These are phyloP conservation scores for Rhizophora mangle DNA, from an alignment of 345 rosid genomes.

Conservation along the genomic window DNA sequence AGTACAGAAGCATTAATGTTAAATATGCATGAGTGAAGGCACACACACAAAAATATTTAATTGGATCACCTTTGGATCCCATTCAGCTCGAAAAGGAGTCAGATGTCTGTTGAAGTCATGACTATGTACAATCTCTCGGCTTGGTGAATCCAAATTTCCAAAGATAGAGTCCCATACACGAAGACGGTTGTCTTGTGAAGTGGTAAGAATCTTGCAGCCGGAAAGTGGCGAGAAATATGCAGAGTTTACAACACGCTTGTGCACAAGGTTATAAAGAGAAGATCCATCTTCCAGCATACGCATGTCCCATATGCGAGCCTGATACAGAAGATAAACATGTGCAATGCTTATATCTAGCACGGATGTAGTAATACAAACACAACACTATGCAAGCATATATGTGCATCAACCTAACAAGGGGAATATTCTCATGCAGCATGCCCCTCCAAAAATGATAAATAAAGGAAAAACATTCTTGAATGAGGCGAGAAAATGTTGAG, in stretches of 20 bases:
- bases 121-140: conserved; percentile 96
- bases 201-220: conserved; percentile 82
- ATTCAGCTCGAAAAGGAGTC: conserved; percentile 93
- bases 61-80: conserved; percentile 90
- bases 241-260: conserved; percentile 89
- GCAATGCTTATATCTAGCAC: conserved; percentile 2
- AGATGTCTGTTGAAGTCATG: conserved; percentile 93
- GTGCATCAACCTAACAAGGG: neutral
- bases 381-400: neutral
- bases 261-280: conserved; percentile 58
- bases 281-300: conserved; percentile 62
- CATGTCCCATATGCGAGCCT: conserved; percentile 98
- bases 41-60: neutral
- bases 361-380: conserved; percentile 4
- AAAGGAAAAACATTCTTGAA: no score
- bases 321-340: conserved; percentile 17
- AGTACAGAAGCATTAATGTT: neutral
- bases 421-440: no score
- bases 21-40: neutral
- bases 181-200: conserved; percentile 88
- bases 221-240: conserved; percentile 92
- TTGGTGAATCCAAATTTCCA: conserved; percentile 73
- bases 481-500: no score
- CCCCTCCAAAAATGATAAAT: no score
- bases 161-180: conserved; percentile 90